These are phyloP conservation scores for Myxozyma neotropica DNA, from an alignment of 805 yeast species.

Conservation along the genomic window DNA sequence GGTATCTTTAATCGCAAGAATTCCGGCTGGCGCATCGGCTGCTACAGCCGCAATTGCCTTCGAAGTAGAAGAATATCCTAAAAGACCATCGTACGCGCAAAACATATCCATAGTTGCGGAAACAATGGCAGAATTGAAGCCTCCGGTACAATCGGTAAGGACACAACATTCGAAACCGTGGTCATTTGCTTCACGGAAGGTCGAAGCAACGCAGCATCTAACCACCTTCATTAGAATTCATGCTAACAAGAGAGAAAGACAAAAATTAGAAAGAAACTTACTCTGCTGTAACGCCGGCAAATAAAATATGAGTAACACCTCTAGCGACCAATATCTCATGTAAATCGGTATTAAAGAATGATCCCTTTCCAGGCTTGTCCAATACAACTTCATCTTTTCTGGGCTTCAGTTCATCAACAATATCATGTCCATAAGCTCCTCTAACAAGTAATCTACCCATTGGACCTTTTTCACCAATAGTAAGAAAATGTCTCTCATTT, in stretches of 20 bases:
- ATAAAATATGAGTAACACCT: conserved; percentile 40
- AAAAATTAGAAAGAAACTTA: not conserved
- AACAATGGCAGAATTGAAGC: conserved; percentile 36
- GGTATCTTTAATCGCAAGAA: conserved; percentile 16
- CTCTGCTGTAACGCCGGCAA: conserved; percentile 44
- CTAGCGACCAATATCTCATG: conserved; percentile 39
- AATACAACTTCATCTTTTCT: conserved; percentile 38
- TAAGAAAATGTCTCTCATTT: conserved; percentile 33
- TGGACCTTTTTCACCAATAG: conserved; percentile 42
- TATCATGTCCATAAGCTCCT: conserved; percentile 44
- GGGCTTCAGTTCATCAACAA: conserved; percentile 42
- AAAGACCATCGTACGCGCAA: conserved; percentile 38
- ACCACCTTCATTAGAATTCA: not conserved
- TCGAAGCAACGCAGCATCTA: conserved; percentile 42
- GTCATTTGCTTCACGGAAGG: conserved; percentile 44
- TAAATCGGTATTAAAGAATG: conserved; percentile 42
- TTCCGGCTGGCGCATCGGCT: conserved; percentile 7
- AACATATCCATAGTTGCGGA: conserved; percentile 34
- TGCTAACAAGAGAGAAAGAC: not conserved
- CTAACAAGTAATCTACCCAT: conserved; percentile 42
- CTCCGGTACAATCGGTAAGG: conserved; percentile 38
- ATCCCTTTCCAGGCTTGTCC: conserved; percentile 44
- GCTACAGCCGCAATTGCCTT: conserved; percentile 22
- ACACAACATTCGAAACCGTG: conserved; percentile 43
- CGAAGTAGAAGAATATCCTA: conserved; percentile 36